Evolutionary conservation across 768 basidiomycete genomes (phyloP).

Genomic region (Calocera cornea): DNA sequence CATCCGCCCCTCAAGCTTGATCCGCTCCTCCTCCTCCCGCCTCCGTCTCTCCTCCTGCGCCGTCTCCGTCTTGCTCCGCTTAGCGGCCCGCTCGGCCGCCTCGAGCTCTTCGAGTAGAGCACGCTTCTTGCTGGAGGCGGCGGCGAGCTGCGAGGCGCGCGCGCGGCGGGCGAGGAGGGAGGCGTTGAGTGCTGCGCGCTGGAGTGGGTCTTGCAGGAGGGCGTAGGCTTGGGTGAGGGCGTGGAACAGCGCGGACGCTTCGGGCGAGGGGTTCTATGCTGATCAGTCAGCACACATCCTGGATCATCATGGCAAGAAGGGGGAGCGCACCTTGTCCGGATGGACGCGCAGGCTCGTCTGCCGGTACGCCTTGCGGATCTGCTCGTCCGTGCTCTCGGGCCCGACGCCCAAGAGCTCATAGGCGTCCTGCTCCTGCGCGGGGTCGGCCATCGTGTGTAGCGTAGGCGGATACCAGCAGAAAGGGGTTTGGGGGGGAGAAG

Average conservation of each 20-base stretch:
- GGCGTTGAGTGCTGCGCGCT: constrained; percentile 65
- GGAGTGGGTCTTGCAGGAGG: constrained; percentile 64
- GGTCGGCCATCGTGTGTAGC: constrained; percentile 24
- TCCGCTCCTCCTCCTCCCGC: constrained; percentile 51
- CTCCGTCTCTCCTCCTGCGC: constrained; percentile 39
- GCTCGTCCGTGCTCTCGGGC: constrained; percentile 55
- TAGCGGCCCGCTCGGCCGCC: constrained; percentile 60
- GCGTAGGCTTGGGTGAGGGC: constrained; percentile 72
- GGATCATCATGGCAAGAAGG: neutral
- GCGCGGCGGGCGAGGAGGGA: constrained; percentile 60
- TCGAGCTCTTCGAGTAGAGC: constrained; percentile 64
- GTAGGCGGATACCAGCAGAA: neutral
- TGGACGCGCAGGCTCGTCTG: constrained; percentile 73
- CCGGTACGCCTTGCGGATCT: constrained; percentile 68
- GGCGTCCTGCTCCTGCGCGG: constrained; percentile 31
- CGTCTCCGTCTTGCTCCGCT: constrained; percentile 53
- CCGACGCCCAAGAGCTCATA: constrained; percentile 57
- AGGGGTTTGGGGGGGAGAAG: neutral
- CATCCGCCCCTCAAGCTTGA: constrained; percentile 60
- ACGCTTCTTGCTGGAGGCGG: constrained; percentile 61
- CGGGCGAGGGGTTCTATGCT: neutral
- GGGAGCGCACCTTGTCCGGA: constrained; percentile 57
- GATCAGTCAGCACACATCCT: neutral
- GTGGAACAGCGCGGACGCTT: constrained; percentile 63
- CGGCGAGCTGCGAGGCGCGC: constrained; percentile 51